These are phyloP conservation scores for Eremothecium cymbalariae DNA, from an alignment of 1,139 yeast species.

Conservation along the genomic window DNA sequence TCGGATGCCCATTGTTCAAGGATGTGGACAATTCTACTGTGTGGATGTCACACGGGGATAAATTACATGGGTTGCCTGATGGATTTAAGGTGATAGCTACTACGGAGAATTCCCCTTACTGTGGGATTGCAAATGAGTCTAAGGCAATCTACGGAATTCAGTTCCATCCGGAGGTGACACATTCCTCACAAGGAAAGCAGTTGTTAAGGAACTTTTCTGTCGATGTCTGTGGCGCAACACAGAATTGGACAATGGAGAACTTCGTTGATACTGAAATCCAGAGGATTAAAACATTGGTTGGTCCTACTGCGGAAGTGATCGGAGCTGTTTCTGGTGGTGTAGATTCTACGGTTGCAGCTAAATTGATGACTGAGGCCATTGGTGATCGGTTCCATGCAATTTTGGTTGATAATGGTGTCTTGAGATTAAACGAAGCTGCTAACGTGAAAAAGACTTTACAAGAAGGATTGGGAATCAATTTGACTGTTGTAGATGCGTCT, in stretches of 20 bases:
- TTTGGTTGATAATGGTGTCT: constrained; percentile 94
- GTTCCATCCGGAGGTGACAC: constrained; percentile 99
- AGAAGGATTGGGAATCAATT: constrained; percentile 88
- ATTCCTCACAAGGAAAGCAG: constrained; percentile 82
- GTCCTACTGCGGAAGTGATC: constrained; percentile 96
- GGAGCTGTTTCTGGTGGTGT: constrained; percentile 99
- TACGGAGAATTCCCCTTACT: constrained; percentile 89
- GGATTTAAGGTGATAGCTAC: constrained; percentile 88
- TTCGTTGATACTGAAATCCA: constrained; percentile 93
- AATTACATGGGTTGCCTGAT: constrained; percentile 79
- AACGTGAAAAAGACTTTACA: constrained; percentile 81
- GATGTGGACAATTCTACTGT: constrained; percentile 85
- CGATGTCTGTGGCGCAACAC: constrained; percentile 73
- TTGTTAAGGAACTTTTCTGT: constrained; percentile 89
- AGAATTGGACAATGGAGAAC: constrained; percentile 98
- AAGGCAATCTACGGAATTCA: constrained; percentile 87
- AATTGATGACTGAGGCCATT: constrained; percentile 94
- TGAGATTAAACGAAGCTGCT: constrained; percentile 89
- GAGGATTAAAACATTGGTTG: constrained; percentile 83
- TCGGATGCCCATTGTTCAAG: constrained; percentile 62
- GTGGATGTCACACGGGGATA: constrained; percentile 99
- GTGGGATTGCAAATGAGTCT: constrained; percentile 75
- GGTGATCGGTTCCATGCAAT: constrained; percentile 99
- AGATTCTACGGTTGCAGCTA: constrained; percentile 98
- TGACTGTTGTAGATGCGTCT: constrained; percentile 89